These are phyloP conservation scores for Coemansia furcata DNA, from an alignment of 192 early-diverging fungal genomes.

Conservation along the genomic window DNA sequence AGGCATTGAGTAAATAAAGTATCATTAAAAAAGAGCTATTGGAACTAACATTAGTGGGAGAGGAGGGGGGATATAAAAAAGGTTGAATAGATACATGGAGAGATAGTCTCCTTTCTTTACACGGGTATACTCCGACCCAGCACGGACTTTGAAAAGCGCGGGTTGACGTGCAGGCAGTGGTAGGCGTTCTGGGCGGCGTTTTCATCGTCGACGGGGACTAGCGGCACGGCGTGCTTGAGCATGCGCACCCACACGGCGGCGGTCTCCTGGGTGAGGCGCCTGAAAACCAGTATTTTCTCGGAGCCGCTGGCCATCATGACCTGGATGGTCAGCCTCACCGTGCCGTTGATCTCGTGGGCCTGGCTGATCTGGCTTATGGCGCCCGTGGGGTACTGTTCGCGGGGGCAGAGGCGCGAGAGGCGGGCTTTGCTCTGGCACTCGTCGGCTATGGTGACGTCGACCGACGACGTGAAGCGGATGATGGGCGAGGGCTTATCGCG, in stretches of 20 bases:
- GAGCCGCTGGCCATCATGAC: slow-evolving; percentile 15
- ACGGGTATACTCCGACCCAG: slow-evolving; percentile 2
- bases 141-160: slow-evolving; percentile 13
- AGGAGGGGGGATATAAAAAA: too few species aligned
- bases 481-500: slow-evolving; percentile 24
- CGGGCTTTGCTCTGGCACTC: not conserved
- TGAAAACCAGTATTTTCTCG: slow-evolving; percentile 16
- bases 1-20: not conserved
- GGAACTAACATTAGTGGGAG: not conserved
- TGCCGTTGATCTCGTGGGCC: slow-evolving; percentile 26
- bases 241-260: slow-evolving; percentile 39
- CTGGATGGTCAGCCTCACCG: slow-evolving; percentile 30
- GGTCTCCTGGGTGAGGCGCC: slow-evolving; percentile 22
- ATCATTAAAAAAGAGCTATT: not conserved
- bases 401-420: slow-evolving; percentile 14
- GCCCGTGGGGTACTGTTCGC: slow-evolving; percentile 14
- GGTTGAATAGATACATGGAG: not conserved
- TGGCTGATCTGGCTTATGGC: slow-evolving; percentile 39
- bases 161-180: slow-evolving; percentile 36
- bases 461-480: slow-evolving; percentile 29
- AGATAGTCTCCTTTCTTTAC: not conserved
- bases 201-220: slow-evolving; percentile 25
- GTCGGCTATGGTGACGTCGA: slow-evolving; percentile 6
- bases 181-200: slow-evolving; percentile 16
- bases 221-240: slow-evolving; percentile 25